Percentiles rank a stretch among this genome's conserved stretches.
Conservation (phyloP, 768 basidiomycete species). For the Pilatotrama ljubarskyi region DNA sequence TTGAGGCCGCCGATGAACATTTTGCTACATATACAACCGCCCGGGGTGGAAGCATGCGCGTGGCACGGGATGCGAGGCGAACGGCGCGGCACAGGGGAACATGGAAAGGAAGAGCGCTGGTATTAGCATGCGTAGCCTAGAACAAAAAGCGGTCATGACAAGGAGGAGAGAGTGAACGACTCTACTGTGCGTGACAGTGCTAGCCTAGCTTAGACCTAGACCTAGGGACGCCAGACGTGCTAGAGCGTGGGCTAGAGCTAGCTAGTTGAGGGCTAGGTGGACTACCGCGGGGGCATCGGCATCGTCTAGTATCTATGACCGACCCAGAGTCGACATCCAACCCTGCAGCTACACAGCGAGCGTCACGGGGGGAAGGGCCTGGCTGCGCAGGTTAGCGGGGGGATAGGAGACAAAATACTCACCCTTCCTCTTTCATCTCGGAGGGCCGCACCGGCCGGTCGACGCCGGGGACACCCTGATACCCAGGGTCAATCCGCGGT, state of each 20-base stretch:
- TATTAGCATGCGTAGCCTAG: constrained; percentile 84
- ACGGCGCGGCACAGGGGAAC: constrained; percentile 14
- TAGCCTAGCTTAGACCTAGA: constrained; percentile 71
- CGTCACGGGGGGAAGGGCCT: constrained; percentile 5
- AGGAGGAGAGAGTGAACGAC: constrained; percentile 61
- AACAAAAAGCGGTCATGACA: constrained; percentile 58
- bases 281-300: constrained; percentile 28
- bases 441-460: constrained; percentile 77
- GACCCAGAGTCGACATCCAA: constrained; percentile 24
- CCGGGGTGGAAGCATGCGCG: constrained; percentile 23
- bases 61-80: constrained; percentile 11
- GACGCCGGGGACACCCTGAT: constrained; percentile 38
- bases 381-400: constrained; percentile 16
- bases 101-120: constrained; percentile 53
- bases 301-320: constrained; percentile 26
- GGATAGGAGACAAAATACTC: constrained; percentile 44
- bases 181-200: constrained; percentile 63
- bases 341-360: constrained; percentile 19
- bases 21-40: constrained; percentile 59
- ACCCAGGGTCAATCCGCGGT: constrained; percentile 37
- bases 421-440: constrained; percentile 99
- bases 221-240: constrained; percentile 63
- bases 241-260: constrained; percentile 41
- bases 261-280: constrained; percentile 59
- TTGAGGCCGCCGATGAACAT: constrained; percentile 99